Conservation (phyloP, 1,284 basidiomycete genomes). For the Heterobasidion occidentale region DNA sequence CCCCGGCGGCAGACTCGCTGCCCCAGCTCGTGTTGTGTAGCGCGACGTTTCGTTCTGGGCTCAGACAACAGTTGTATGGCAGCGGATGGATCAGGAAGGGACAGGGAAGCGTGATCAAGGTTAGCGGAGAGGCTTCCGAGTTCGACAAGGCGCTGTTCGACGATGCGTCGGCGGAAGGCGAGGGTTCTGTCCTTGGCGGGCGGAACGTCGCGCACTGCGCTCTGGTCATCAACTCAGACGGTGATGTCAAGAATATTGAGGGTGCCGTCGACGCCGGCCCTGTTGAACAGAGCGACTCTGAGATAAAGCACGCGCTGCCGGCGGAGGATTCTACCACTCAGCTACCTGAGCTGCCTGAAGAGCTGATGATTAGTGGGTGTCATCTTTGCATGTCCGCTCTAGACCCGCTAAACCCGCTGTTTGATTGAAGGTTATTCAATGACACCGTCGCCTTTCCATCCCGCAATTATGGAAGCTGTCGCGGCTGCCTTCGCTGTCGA, state of each 20-base stretch:
- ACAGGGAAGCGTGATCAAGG: conserved; percentile 34
- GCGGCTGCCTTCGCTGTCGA: conserved; percentile 65
- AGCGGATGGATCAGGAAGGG: conserved; percentile 47
- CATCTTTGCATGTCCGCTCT: neutral
- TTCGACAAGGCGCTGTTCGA: conserved; percentile 2
- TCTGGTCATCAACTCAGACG: conserved; percentile 48
- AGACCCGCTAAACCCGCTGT: no score
- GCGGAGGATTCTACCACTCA: neutral
- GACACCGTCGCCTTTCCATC: conserved; percentile 44
- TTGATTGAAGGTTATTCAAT: conserved; percentile 30
- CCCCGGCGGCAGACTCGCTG: conserved; percentile 3
- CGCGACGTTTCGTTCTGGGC: conserved; percentile 54
- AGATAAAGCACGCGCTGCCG: neutral
- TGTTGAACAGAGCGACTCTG: neutral
- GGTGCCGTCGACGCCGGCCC: conserved; percentile 15
- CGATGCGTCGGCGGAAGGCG: conserved; percentile 8
- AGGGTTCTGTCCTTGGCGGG: conserved; percentile 19
- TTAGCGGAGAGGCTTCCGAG: conserved; percentile 23
- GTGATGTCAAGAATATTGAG: conserved; percentile 41
- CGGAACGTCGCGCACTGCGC: conserved; percentile 46
- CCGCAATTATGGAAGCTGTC: conserved; percentile 54
- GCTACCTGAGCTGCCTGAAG: conserved; percentile 2
- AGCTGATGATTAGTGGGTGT: conserved; percentile 2
- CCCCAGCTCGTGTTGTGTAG: conserved; percentile 64
- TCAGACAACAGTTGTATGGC: conserved; percentile 41